phyloP scores from a whole-genome alignment of 2,329 filamentous ascomycete genomes.

The Cadophora gregata region DNA sequence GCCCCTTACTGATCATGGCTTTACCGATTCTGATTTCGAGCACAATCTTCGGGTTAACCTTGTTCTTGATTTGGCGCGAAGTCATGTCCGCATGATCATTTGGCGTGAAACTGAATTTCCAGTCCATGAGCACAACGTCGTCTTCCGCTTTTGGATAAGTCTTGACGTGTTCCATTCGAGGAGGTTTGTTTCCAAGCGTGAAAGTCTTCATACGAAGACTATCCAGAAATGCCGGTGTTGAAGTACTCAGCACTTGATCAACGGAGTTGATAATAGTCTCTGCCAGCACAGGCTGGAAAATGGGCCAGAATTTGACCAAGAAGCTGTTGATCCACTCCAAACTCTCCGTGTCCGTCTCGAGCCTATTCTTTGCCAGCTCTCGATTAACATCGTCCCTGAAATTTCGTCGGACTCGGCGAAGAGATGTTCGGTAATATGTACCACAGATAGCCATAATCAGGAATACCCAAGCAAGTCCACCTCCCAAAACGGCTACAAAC shows the following conservation, averaged over 20 bases:
- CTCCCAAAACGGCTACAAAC: conserved; percentile 87
- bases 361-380: conserved; percentile 82
- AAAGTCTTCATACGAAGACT: conserved; percentile 94
- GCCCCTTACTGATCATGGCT: conserved; percentile 93
- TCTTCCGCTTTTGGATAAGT: conserved; percentile 96
- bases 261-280: conserved; percentile 92
- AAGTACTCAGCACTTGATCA: conserved; percentile 92
- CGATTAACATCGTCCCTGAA: conserved; percentile 93
- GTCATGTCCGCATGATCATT: conserved; percentile 95
- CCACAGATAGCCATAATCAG: conserved; percentile 90
- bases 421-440: conserved; percentile 95
- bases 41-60: conserved; percentile 95
- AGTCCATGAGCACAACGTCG: conserved; percentile 97
- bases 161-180: conserved; percentile 96
- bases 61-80: conserved; percentile 85
- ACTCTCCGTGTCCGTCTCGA: conserved; percentile 91
- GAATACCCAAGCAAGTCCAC: conserved; percentile 91
- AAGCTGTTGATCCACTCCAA: conserved; percentile 99
- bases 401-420: conserved; percentile 91
- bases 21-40: conserved; percentile 95
- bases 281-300: conserved; percentile 92
- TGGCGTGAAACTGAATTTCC: conserved; percentile 99
- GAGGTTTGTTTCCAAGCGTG: conserved; percentile 91
- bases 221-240: conserved; percentile 91
- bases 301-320: conserved; percentile 98